Evolutionary conservation across 2,329 filamentous ascomycete genomes (phyloP).

Genomic region (Phaeosphaeriaceae sp.): DNA sequence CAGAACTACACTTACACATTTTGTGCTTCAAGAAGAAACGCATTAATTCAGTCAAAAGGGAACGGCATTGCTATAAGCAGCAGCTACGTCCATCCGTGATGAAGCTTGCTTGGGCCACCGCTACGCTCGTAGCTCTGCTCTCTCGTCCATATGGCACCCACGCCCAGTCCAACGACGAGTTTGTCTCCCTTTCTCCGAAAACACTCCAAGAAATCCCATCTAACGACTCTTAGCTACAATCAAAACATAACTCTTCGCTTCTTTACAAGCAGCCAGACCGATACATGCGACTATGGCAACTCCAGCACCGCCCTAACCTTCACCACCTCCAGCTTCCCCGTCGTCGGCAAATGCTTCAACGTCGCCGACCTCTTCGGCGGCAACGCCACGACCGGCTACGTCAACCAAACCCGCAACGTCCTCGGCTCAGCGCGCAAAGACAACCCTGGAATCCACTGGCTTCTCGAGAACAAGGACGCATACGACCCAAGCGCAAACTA

Average conservation of each 20-base stretch:
- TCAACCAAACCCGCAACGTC: not conserved
- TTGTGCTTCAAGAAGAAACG: too few relatives aligned
- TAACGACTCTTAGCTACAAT: not conserved
- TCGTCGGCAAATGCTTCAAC: not conserved
- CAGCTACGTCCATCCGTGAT: not conserved
- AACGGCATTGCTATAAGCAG: not conserved
- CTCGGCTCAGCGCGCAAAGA: not conserved
- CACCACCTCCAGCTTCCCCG: not conserved
- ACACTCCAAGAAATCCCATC: not conserved
- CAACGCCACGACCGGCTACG: not conserved
- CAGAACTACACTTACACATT: too few relatives aligned
- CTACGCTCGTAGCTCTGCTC: not conserved
- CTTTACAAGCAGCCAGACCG: not conserved
- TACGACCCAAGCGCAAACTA: not conserved
- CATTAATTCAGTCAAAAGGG: too few relatives aligned
- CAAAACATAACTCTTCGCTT: not conserved
- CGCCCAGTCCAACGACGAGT: not conserved
- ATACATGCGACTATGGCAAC: not conserved
- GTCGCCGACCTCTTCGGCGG: not conserved
- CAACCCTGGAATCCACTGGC: not conserved
- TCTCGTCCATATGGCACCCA: not conserved
- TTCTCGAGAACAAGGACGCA: not conserved
- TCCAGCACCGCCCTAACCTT: not conserved
- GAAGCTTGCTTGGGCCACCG: not conserved
- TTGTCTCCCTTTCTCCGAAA: not conserved